These are phyloP conservation scores for Geotrichum candidum DNA, from an alignment of 1,139 yeast genomes.

Conservation along the genomic window DNA sequence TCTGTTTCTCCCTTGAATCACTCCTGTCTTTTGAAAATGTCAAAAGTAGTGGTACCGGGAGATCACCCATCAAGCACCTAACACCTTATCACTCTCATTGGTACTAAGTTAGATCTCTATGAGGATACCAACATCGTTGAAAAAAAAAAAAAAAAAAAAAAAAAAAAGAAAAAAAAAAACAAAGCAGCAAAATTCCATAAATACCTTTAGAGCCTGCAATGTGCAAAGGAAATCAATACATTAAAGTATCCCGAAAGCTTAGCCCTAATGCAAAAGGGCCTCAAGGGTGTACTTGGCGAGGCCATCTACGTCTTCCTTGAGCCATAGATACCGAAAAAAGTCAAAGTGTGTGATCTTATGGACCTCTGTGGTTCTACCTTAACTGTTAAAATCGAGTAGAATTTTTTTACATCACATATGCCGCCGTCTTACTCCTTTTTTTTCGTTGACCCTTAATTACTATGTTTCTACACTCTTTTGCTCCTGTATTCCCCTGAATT, in stretches of 20 bases:
- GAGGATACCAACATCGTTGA: conserved; percentile 86
- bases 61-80: conserved; percentile 96
- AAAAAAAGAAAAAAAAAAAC: conserved; percentile 67
- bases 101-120: conserved; percentile 91
- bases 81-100: conserved; percentile 92
- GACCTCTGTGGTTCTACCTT: background rate
- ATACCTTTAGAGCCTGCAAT: conserved; percentile 80
- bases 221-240: conserved; percentile 89
- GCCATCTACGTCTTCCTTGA: conserved; percentile 68
- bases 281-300: conserved; percentile 61
- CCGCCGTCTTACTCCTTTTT: too few relatives aligned
- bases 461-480: background rate
- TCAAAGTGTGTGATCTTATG: conserved; percentile 4
- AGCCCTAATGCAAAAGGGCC: conserved; percentile 83
- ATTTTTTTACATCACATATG: too few relatives aligned
- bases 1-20: conserved; percentile 89
- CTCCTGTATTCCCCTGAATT: background rate
- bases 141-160: conserved; percentile 62
- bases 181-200: conserved; percentile 85
- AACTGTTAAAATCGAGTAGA: too few relatives aligned
- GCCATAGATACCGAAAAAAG: conserved; percentile 25
- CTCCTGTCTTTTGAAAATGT: conserved; percentile 98
- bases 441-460: background rate
- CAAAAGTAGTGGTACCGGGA: conserved; percentile 97
- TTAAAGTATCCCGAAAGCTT: conserved; percentile 91